Evolutionary conservation across 75 land plant species (phyloP), one percentile per base, ranked within the genome.

Genomic region (Pinus taeda): DNA sequence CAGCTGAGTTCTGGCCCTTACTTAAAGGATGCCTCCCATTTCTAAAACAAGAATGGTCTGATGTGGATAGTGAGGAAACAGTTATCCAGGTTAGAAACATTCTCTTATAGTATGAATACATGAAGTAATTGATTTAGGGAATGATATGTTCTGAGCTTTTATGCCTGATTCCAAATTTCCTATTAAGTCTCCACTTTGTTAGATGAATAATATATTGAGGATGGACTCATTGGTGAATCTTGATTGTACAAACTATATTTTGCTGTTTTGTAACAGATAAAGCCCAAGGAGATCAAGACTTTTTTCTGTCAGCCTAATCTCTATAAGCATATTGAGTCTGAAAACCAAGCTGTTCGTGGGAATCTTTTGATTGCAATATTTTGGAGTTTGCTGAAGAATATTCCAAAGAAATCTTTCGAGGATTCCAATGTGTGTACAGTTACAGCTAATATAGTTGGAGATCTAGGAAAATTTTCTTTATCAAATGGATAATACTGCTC

Each of bases 1-100:
- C 73, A 49, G 61, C 49, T 29, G 18, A n/a, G 59, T 79, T 72
- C 60, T 73, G 60, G 30, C 15, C 33, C 26, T 21, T 87, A 26
- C 74, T 82, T 73, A 26, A 85, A 49, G 78, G 81, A 65, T 81
- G 75, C 22, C 69, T 79, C 42, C 71, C 59, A 2, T 60, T 77
- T 59, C 74, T 87, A 0, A 85, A 79, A 62, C 61, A 74, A 79
- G 84, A 85, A 56, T 82, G 87, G 84, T 3, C 39, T 57, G 72
- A 56, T 18, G 11, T 87, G 71, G 79, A 79, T 33, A 70, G 76
- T 8, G 21, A 56, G 61, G 77, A 57, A 37, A 60, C 42, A n/a
- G 17, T 69, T 37, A 39, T 69, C 8, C 71, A 69, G 71, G 71
- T 69, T 69, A 37, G 49, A n/a, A 42, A 20, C 37, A 69, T n/a